Base-by-base conservation (phyloP, 192 early-diverging fungal species). In the Backusella circina region DNA sequence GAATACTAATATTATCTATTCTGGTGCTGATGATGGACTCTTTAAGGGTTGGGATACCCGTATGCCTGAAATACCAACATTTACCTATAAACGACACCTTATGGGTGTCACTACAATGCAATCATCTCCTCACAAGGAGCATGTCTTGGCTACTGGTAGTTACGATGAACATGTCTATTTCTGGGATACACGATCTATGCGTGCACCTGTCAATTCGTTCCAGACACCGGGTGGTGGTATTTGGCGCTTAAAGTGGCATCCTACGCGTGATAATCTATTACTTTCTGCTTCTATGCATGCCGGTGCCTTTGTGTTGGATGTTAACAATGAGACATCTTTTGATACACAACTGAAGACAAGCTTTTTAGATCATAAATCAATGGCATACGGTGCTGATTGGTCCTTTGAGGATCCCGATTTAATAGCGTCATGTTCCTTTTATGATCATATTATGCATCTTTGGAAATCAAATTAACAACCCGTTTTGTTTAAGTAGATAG, bases 181-280 rank as follows among this genome's bases (percentile, higher is more conserved):
- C 44, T 99, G 97, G 97, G 97, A 99, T 78, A 93, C 88, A 5
- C 88, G 97, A 10, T 86, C 79, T 8, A 95, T 97, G 92, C 84
- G 90, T n/a, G 44, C 70, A 23, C 95, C 96, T 3, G 28, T 95
- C 57, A 74, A 82, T 1, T 91, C 93, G 23, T 77, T 87, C 50
- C 87, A 86, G 33, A 89, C 91, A 18, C 95, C 91, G 32, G 96
- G 96, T 5, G 95, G 97, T 6, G 97, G 97, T 10, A 94, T 97
- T 10, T 99, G 97, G 97, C 83, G 96, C 28, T 79, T 99, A 39
- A 94, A 95, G 84, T 99, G 96, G 96, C 96, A 98, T 76, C 97
- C 97, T 1, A 85, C 82, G 0, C 80, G 86, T 8, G 77, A 86
- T 1, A 78, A 85, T 35, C 66, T 73, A 18, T 77, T 99, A 35